phyloP scores from a whole-genome alignment of 179 eudicot species.

The Spergularia azorica region DNA sequence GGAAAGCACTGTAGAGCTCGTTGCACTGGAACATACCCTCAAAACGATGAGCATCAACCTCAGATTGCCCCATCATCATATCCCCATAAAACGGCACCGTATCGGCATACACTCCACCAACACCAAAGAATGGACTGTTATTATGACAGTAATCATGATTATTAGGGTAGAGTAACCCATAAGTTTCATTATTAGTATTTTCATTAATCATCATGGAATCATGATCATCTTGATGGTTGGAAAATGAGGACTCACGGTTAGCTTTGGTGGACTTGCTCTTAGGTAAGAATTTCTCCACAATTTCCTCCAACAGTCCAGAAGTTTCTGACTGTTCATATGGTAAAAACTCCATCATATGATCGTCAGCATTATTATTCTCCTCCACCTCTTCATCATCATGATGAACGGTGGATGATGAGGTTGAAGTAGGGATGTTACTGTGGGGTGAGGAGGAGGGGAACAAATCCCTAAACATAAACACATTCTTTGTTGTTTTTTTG shows the following conservation, averaged over 20 bases:
- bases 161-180: background rate
- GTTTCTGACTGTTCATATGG: conserved; percentile 26
- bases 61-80: conserved; percentile 24
- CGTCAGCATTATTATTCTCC: background rate
- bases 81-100: conserved; percentile 27
- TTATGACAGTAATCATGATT: background rate
- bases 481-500: conserved; percentile 2
- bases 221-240: background rate
- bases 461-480: conserved; percentile 21
- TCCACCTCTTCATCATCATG: conserved; percentile 7
- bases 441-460: conserved; percentile 27
- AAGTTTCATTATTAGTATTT: background rate
- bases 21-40: conserved; percentile 9
- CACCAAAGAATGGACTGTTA: background rate
- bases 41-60: conserved; percentile 13
- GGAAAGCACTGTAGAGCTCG: conserved; percentile 30
- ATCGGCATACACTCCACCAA: background rate
- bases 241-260: conserved; percentile 2
- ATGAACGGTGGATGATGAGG: conserved; percentile 9
- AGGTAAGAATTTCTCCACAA: conserved; percentile 40
- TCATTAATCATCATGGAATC: background rate
- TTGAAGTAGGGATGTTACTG: conserved; percentile 4
- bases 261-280: conserved; percentile 23
- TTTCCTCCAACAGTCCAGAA: conserved; percentile 35
- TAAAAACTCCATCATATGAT: conserved; percentile 22